Conservation (phyloP, 192 early-diverging fungal species). For the Linnemannia exigua region DNA sequence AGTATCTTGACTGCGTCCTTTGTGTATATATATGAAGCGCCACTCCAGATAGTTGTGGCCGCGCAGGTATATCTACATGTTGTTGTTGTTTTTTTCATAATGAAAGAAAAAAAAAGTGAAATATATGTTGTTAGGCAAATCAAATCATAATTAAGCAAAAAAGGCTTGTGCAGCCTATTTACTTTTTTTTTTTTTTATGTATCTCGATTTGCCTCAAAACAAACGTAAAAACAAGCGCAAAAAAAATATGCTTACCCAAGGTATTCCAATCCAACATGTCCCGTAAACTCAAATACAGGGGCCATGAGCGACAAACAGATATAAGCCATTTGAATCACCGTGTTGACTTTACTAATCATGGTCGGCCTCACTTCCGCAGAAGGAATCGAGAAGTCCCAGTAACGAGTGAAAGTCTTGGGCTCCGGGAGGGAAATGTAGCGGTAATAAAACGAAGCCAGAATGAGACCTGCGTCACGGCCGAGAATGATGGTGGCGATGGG, state of each 20-base stretch:
- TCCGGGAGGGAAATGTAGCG: constrained; percentile 89
- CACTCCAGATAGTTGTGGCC: constrained; percentile 86
- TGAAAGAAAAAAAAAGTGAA: too few relatives aligned
- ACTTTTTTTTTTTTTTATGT: too few relatives aligned
- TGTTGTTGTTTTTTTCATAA: too few relatives aligned
- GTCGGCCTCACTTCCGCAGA: constrained; percentile 94
- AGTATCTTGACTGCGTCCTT: constrained; percentile 82
- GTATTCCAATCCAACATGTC: constrained; percentile 71
- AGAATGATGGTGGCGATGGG: constrained; percentile 87
- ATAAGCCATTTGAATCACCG: constrained; percentile 85
- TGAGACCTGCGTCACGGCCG: constrained; percentile 85
- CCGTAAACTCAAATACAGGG: constrained; percentile 78
- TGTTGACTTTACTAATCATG: constrained; percentile 91
- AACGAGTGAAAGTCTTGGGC: constrained; percentile 87
- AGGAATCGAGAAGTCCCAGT: constrained; percentile 92
- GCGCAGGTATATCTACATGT: constrained; percentile 72
- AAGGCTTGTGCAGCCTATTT: too few relatives aligned
- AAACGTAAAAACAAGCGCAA: neutral
- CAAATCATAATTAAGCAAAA: neutral
- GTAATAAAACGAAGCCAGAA: constrained; percentile 84
- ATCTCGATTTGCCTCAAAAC: too few relatives aligned
- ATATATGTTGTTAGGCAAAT: neutral
- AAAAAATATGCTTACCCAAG: constrained; percentile 59
- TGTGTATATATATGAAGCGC: constrained; percentile 78
- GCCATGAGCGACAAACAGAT: constrained; percentile 83